Percentiles rank a stretch among this genome's conserved stretches.
phyloP scores from a whole-genome alignment of 139 green algal genomes.

The Chlorella vulgaris region DNA sequence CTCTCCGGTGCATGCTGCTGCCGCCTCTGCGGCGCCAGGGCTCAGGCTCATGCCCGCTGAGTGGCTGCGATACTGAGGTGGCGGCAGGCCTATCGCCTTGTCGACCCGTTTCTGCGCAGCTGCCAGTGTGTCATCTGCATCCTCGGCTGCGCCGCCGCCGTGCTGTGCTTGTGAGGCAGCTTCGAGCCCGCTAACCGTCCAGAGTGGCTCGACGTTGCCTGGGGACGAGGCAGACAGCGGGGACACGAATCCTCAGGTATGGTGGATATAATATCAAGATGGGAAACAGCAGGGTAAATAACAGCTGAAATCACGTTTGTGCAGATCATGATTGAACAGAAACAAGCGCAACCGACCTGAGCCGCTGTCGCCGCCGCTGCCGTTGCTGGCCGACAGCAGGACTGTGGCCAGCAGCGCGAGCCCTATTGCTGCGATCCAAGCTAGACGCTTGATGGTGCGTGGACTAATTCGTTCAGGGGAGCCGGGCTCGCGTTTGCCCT shows the following conservation, averaged over 20 bases:
- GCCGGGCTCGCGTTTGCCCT: background rate
- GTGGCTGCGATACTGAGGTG: slow-evolving; percentile 14
- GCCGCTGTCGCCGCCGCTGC: background rate
- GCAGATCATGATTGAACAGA: too few species aligned
- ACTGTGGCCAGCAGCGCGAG: background rate
- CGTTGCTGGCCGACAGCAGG: background rate
- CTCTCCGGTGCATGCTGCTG: background rate
- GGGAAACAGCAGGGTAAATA: too few species aligned
- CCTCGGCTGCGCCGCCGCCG: background rate
- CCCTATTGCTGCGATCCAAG: background rate
- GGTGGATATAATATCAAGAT: too few species aligned
- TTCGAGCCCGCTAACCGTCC: slow-evolving; percentile 19
- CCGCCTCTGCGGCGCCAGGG: background rate
- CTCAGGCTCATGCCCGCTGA: background rate
- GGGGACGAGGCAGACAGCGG: too few species aligned
- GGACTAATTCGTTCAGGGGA: background rate
- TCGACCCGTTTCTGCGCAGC: background rate
- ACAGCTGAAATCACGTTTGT: too few species aligned
- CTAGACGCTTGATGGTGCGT: background rate
- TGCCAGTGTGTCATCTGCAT: background rate
- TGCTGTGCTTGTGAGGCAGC: background rate
- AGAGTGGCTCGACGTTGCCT: background rate
- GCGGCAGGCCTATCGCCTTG: background rate
- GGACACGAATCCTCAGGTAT: too few species aligned
- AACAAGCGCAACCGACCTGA: too few species aligned